Conservation (phyloP, 768 basidiomycete genomes). For the Lentinula sp. region DNA sequence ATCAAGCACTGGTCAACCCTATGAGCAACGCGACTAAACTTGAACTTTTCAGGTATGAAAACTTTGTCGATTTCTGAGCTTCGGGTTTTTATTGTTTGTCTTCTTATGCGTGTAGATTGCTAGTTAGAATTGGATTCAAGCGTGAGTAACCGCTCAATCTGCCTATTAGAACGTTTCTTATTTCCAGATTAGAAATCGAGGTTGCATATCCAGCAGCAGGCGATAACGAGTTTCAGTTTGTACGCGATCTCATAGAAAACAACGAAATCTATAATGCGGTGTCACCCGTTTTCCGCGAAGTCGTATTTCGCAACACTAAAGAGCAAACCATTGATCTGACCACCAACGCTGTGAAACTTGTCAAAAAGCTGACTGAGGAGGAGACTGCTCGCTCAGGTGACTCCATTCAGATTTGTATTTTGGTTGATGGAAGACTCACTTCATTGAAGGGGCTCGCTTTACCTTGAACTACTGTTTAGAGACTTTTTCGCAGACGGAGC, state of each 20-base stretch:
- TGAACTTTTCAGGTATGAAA: constrained; percentile 39
- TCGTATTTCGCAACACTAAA: constrained; percentile 74
- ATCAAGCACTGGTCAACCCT: constrained; percentile 78
- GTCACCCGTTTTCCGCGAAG: constrained; percentile 66
- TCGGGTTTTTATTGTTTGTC: constrained; percentile 56
- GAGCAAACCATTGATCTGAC: constrained; percentile 74
- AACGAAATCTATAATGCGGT: constrained; percentile 78
- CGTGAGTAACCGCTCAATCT: constrained; percentile 14
- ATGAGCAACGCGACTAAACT: constrained; percentile 67
- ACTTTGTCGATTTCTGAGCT: neutral
- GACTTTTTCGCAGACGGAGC: constrained; percentile 81
- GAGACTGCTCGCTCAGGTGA: constrained; percentile 54
- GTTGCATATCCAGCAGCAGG: constrained; percentile 81
- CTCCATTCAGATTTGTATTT: neutral
- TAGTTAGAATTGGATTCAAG: constrained; percentile 76
- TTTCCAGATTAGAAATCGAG: constrained; percentile 49
- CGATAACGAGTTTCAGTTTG: constrained; percentile 74
- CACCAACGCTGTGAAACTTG: constrained; percentile 59
- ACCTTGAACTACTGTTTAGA: constrained; percentile 84
- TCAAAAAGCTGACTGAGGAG: constrained; percentile 64
- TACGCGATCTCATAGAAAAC: constrained; percentile 61
- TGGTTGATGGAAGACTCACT: neutral
- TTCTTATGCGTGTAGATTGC: constrained; percentile 28
- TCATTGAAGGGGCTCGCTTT: constrained; percentile 45
- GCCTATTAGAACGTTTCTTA: neutral